Conservation (phyloP, 106 monocot genomes). For the Dioscorea alata region DNA sequence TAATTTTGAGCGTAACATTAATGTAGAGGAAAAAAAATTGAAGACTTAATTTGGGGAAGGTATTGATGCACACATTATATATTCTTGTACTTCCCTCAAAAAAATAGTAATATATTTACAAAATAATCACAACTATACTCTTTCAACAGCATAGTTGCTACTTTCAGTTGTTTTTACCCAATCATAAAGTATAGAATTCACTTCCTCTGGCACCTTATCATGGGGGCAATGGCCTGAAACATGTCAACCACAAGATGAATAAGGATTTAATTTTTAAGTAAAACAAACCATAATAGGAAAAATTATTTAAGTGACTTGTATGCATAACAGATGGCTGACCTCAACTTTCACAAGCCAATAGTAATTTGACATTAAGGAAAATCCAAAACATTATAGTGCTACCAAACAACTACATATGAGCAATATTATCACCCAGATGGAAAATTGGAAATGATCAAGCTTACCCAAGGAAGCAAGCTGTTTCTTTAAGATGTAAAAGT, state of each 20-base stretch:
- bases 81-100: no score
- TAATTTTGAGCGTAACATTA: no score
- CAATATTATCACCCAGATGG: background rate
- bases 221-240: conserved; percentile 84
- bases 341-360: background rate
- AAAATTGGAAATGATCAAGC: background rate
- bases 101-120: no score
- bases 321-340: background rate
- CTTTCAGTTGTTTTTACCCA: conserved; percentile 38
- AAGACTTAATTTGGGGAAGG: no score
- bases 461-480: background rate
- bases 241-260: conserved; percentile 1
- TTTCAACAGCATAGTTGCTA: background rate
- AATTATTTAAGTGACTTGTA: background rate
- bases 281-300: background rate
- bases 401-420: no score
- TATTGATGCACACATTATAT: no score
- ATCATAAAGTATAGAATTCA: conserved; percentile 51
- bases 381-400: no score
- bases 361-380: background rate
- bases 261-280: background rate
- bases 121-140: background rate
- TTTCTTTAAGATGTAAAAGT: no score
- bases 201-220: conserved; percentile 73
- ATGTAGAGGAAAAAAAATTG: no score